Percentiles rank a stretch among this genome's conserved stretches.
These are phyloP conservation scores for Amanita pallidorosea DNA, from an alignment of 768 basidiomycete genomes.

Conservation along the genomic window DNA sequence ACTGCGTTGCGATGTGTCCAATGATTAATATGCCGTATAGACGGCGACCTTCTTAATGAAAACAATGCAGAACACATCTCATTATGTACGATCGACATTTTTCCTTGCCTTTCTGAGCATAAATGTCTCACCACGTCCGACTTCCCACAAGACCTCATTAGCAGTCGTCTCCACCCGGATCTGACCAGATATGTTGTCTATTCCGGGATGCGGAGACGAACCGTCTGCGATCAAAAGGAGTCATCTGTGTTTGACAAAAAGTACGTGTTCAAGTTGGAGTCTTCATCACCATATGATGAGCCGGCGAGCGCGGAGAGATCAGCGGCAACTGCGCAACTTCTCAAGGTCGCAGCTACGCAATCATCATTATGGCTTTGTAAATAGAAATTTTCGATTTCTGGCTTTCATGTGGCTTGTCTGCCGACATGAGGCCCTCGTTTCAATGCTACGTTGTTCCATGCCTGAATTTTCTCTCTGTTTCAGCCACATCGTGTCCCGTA, in stretches of 20 bases:
- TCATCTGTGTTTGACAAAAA: neutral
- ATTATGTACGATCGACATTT: neutral
- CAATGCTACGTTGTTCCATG: neutral
- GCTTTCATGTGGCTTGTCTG: neutral
- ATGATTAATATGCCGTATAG: neutral
- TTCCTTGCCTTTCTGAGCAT: neutral
- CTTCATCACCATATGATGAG: no score
- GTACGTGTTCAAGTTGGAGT: neutral
- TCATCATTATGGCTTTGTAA: neutral
- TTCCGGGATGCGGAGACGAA: neutral
- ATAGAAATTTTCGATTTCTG: neutral
- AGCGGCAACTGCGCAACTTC: neutral
- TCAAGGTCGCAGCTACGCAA: neutral
- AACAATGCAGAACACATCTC: neutral
- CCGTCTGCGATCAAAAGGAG: neutral
- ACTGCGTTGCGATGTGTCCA: neutral
- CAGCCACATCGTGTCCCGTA: neutral
- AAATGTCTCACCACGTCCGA: neutral
- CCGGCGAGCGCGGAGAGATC: neutral
- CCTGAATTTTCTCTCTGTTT: neutral
- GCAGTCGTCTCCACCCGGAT: neutral
- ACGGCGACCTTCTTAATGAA: neutral
- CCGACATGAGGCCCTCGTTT: neutral
- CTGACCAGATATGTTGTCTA: neutral
- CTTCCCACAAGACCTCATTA: neutral